Evolutionary conservation across 2,329 filamentous ascomycete genomes (phyloP).

Genomic region (Aspergillus oerlinghausenensis): DNA sequence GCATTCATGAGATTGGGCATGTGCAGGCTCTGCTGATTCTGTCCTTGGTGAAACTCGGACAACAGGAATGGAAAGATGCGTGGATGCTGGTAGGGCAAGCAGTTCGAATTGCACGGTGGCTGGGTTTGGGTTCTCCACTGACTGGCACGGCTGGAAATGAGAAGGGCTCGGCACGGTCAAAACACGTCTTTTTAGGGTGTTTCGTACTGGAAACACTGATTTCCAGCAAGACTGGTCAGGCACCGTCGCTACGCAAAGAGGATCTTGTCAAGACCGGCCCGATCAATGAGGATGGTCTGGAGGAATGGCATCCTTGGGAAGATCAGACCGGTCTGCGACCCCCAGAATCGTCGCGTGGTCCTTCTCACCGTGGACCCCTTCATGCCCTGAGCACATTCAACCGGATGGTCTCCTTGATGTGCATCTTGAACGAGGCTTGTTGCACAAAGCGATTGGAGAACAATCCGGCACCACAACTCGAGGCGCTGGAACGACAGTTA

Average conservation of each 20-base stretch:
- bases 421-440: slow-evolving; percentile 31
- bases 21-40: slow-evolving; percentile 57
- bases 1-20: slow-evolving; percentile 47
- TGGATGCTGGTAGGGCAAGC: slow-evolving; percentile 63
- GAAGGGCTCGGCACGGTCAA: slow-evolving; percentile 35
- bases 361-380: slow-evolving; percentile 36
- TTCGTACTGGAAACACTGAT: slow-evolving; percentile 52
- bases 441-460: slow-evolving; percentile 21
- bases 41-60: slow-evolving; percentile 59
- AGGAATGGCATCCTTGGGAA: slow-evolving; percentile 71
- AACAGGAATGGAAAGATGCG: slow-evolving; percentile 53
- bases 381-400: slow-evolving; percentile 52
- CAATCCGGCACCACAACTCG: slow-evolving; percentile 22
- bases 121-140: slow-evolving; percentile 27
- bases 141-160: slow-evolving; percentile 34
- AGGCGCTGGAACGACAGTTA: slow-evolving; percentile 26
- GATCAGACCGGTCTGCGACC: slow-evolving; percentile 40
- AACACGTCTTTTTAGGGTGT: slow-evolving; percentile 48
- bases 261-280: slow-evolving; percentile 46
- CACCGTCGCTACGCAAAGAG: slow-evolving; percentile 46
- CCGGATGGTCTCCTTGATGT: slow-evolving; percentile 40
- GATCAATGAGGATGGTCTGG: slow-evolving; percentile 61
- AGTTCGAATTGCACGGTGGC: slow-evolving; percentile 44
- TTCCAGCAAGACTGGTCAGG: slow-evolving; percentile 43
- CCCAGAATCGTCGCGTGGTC: slow-evolving; percentile 19